phyloP scores from a whole-genome alignment of 176 grass and related monocot species.

The Carex scoparia region DNA sequence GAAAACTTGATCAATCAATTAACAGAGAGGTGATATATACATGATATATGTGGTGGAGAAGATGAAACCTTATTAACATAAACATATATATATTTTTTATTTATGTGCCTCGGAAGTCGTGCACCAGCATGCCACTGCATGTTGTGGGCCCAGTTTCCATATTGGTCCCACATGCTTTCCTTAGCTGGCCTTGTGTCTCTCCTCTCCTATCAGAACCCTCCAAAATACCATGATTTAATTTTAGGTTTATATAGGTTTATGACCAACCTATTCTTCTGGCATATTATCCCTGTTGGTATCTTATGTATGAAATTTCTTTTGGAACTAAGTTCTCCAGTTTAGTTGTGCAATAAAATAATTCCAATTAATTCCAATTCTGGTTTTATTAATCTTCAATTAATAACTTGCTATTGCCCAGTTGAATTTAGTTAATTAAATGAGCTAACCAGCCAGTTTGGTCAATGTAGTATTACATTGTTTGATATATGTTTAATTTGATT shows the following conservation, averaged over 20 bases:
- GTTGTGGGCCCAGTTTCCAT: neutral
- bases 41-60: slow-evolving; percentile 13
- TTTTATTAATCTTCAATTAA: neutral
- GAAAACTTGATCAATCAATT: neutral
- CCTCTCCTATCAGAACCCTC: slow-evolving; percentile 19
- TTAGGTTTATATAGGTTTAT: neutral
- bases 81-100: neutral
- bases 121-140: slow-evolving; percentile 18
- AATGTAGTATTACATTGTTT: too few relatives aligned
- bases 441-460: neutral
- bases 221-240: slow-evolving; percentile 23
- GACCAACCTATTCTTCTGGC: neutral
- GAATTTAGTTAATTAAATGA: neutral
- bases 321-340: slow-evolving; percentile 1
- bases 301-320: neutral
- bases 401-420: neutral
- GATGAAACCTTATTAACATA: neutral
- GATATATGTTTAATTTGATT: neutral
- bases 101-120: slow-evolving; percentile 22
- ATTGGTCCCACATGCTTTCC: slow-evolving; percentile 6
- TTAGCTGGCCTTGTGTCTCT: slow-evolving; percentile 12
- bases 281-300: neutral
- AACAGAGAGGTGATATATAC: neutral
- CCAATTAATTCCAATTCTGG: neutral
- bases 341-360: neutral